Base-by-base conservation (phyloP, 768 basidiomycete genomes). In the Cyclocybe cylindracea region DNA sequence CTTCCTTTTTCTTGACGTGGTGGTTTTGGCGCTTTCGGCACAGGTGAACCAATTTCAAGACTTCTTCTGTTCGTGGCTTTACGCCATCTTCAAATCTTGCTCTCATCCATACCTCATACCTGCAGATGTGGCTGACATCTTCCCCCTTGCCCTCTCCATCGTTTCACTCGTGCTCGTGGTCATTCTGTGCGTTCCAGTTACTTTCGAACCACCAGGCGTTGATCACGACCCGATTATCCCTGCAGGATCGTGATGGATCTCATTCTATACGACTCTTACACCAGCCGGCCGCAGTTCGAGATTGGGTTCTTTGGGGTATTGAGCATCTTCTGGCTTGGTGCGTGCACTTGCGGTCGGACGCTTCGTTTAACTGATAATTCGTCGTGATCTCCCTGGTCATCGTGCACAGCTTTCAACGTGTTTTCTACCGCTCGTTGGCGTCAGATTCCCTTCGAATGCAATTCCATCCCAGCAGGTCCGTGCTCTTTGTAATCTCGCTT, bases 341-440 rank as follows among this genome's bases (percentile, higher is more conserved):
- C 54, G 76, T 55, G 8, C 39, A 4, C 41, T 6, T 29, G 19
- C 5, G 33, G 10, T 40, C n/a, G 16, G 29, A 50, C 41, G n/a
- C 14, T 40, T 9, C 3, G 3, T 19, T 14, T 14, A 7, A 18
- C 3, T 51, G 29, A 48, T 46, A 19, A 40, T 48, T 16, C 24
- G 24, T 24, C 24, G 5, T 24, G 24, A 18, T 35, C 36, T n/a
- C n/a, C 36, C 6, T 18, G 16, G 32, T 38, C 24, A 24, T 24
- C 24, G 24, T 10, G 48, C 4, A 8, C 38, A 82, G 82, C 73
- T 0, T 80, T 81, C 74, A 84, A 80, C 59, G 74, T 77, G 10
- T 85, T 86, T 65, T 84, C 83, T 1, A 83, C 80, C 13, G 73
- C 78, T 10, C 77, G 83, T 34, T 86, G 83, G 83, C 65, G 63